These are phyloP conservation scores for Neoscytalidium dimidiatum DNA, from an alignment of 2,329 filamentous ascomycete genomes.

Conservation along the genomic window DNA sequence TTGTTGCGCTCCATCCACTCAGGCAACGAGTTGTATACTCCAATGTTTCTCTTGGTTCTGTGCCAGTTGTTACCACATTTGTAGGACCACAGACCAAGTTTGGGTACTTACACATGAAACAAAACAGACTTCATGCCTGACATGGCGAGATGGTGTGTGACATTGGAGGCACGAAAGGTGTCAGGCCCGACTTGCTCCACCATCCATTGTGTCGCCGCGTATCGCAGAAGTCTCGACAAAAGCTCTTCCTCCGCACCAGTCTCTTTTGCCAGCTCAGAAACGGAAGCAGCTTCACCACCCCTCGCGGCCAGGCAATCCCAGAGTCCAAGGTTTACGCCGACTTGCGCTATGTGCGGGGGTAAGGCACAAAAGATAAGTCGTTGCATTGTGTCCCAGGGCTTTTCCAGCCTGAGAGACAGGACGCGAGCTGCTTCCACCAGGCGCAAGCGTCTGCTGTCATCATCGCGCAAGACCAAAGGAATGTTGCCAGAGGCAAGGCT, in stretches of 20 bases:
- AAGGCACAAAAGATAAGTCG: slow-evolving; percentile 1
- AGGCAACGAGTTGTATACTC: slow-evolving; percentile 28
- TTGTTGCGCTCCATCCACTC: slow-evolving; percentile 31
- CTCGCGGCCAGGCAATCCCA: neutral
- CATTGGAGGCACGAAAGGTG: neutral
- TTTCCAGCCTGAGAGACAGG: neutral
- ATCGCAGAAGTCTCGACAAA: neutral
- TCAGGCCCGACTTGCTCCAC: neutral
- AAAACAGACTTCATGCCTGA: neutral
- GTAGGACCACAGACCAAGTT: neutral
- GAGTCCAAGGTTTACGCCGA: neutral
- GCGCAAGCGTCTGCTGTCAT: neutral
- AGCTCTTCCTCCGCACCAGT: slow-evolving; percentile 1
- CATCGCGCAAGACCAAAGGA: neutral
- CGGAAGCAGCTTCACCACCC: neutral
- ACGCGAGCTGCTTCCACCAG: neutral
- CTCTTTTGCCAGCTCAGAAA: neutral
- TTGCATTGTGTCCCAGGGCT: slow-evolving; percentile 7
- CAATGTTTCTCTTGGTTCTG: neutral
- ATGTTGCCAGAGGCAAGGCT: neutral
- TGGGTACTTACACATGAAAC: neutral
- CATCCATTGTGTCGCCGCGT: slow-evolving; percentile 7
- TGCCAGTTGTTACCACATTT: neutral
- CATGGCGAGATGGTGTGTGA: neutral
- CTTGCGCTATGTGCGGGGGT: slow-evolving; percentile 5